A percentile compares a stretch with the other conserved stretches of the same genome.
phyloP scores from a whole-genome alignment of 805 yeast species.

The Pichia californica region DNA sequence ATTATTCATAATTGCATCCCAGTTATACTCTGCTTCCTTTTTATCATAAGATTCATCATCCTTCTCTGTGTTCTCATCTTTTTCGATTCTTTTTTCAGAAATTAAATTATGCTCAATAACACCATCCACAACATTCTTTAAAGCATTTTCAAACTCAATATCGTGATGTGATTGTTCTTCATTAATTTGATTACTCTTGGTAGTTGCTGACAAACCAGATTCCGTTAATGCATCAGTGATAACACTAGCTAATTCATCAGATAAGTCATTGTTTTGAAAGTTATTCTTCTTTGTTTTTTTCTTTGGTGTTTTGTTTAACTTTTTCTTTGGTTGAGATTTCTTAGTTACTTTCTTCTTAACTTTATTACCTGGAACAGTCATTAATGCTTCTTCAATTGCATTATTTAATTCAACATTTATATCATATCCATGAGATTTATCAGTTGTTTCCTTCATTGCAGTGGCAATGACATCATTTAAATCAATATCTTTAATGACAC shows the following conservation, averaged over 20 bases:
- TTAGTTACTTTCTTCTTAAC: background rate
- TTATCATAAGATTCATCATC: conserved; percentile 18
- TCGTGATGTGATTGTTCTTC: conserved; percentile 10
- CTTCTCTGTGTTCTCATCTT: background rate
- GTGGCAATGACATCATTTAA: conserved; percentile 15
- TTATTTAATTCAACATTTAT: conserved; percentile 3
- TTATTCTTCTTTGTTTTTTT: background rate
- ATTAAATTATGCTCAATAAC: conserved; percentile 36
- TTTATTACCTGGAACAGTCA: conserved; percentile 1
- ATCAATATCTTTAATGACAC: conserved; percentile 13
- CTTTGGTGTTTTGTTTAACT: background rate
- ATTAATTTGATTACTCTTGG: background rate
- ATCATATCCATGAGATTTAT: conserved; percentile 19
- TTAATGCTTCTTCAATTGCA: conserved; percentile 8
- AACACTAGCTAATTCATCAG: conserved; percentile 19
- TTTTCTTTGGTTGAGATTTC: conserved; percentile 1
- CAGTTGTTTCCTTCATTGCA: conserved; percentile 15
- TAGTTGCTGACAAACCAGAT: conserved; percentile 1
- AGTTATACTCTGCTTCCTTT: conserved; percentile 18
- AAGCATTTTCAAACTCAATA: conserved; percentile 43
- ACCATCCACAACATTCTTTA: conserved; percentile 50
- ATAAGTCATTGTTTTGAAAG: background rate
- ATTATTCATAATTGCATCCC: conserved; percentile 69
- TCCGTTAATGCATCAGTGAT: conserved; percentile 22
- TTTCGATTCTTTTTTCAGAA: background rate